Evolutionary conservation across 139 green algal species (phyloP), one percentile per base, ranked within the genome.

Genomic region (Dunaliella sp.): DNA sequence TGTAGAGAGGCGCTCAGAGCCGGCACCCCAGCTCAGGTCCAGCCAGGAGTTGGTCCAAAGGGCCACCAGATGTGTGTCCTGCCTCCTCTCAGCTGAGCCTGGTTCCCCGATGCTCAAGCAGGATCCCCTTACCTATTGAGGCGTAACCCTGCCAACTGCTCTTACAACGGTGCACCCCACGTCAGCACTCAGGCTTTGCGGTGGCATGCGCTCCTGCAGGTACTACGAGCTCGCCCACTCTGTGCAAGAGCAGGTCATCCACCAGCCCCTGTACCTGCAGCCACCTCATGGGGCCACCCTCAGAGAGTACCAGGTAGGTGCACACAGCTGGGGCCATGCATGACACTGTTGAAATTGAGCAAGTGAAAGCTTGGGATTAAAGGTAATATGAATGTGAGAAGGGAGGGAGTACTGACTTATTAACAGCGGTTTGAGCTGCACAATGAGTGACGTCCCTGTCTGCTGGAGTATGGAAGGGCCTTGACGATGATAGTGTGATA

Each of bases 141-240:
- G 22, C 21, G 21, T 24, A 74, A 24, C 58, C 58, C 58, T 74
- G 21, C 22, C 58, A 3, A 25, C 74, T 79, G 22, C 74, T 30
- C 25, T 74, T 74, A 24, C 58, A 30, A 24, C 58, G 58, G 58
- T 21, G 21, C 58, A 30, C 21, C 58, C 58, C 24, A 30, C 24
- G 58, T 24, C 24, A 24, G 21, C 21, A 3, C 21, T 30, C 74
- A 35, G 21, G 21, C 74, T 32, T 79, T 79, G 74, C 74, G 26
- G 22, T 79, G 74, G 74, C 25, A n/a, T 74, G 58, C 58, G 22
- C n/a, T n/a, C 48, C 7, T 83, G 30, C 57, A 86, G 86, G 81
- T 89, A 89, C 83, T 87, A 90, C 37, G 89, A 90, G 84, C 89
- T 92, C 37, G 89, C 89, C 34, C 89, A 92, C 89, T 86, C 36